Conservation (phyloP, 805 yeast genomes). For the Myxozyma nipponensis region DNA sequence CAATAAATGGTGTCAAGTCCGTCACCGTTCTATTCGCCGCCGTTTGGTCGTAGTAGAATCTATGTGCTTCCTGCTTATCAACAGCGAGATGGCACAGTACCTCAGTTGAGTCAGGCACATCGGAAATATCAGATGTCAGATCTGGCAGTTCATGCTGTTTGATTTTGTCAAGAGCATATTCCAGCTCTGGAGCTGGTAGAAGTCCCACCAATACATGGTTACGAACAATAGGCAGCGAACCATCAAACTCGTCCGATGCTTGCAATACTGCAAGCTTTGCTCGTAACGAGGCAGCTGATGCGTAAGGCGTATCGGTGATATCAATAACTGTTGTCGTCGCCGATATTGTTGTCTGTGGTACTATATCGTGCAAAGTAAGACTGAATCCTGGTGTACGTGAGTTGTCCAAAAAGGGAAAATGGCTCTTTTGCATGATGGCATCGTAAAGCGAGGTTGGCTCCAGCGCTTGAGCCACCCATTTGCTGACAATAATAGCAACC, state of each 20-base stretch:
- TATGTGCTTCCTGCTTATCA: conserved; percentile 25
- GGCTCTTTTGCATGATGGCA: conserved; percentile 44
- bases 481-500: conserved; percentile 53
- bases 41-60: conserved; percentile 15
- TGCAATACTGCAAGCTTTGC: conserved; percentile 42
- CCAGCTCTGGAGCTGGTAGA: conserved; percentile 50
- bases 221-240: conserved; percentile 49
- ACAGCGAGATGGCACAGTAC: conserved; percentile 31
- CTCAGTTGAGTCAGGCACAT: conserved; percentile 21
- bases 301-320: conserved; percentile 38
- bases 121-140: conserved; percentile 23
- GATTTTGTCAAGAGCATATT: conserved; percentile 48
- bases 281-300: conserved; percentile 37
- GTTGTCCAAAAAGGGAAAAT: conserved; percentile 53
- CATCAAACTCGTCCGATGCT: conserved; percentile 46
- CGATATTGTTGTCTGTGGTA: conserved; percentile 32
- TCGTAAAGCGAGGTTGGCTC: conserved; percentile 53
- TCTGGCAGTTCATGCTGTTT: conserved; percentile 26
- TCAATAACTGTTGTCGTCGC: conserved; percentile 37
- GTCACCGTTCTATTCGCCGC: conserved; percentile 29
- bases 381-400: conserved; percentile 39
- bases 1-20: conserved; percentile 45
- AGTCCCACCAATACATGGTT: conserved; percentile 43
- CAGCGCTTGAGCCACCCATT: conserved; percentile 52
- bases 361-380: conserved; percentile 42